Percentiles rank a stretch among this genome's conserved stretches.
These are phyloP conservation scores for Endoconidiophora polonica DNA, from an alignment of 2,329 filamentous ascomycete species.

Conservation along the genomic window DNA sequence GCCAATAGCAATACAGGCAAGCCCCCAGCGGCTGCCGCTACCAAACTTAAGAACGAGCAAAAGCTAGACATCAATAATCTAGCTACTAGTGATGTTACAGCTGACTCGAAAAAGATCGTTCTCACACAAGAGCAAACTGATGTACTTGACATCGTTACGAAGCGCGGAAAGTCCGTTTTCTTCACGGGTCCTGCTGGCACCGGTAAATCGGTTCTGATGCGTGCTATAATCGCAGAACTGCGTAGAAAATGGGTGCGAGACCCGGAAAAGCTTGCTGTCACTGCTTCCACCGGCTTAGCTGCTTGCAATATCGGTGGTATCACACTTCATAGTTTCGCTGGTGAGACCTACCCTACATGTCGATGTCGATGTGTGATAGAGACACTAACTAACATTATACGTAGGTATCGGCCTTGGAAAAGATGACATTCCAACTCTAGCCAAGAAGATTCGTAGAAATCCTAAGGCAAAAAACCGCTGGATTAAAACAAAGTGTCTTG, in stretches of 20 bases:
- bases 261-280: slow-evolving; percentile 75
- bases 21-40: background rate
- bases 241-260: slow-evolving; percentile 61
- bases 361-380: too few species aligned
- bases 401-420: slow-evolving; percentile 72
- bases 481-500: slow-evolving; percentile 70
- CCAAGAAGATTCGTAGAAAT: slow-evolving; percentile 84
- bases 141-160: slow-evolving; percentile 67
- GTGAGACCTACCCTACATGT: slow-evolving; percentile 21
- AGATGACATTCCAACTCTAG: slow-evolving; percentile 59
- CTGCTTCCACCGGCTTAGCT: slow-evolving; percentile 86
- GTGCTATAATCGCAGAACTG: slow-evolving; percentile 71
- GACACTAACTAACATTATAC: slow-evolving; percentile 9
- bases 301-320: slow-evolving; percentile 95
- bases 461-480: slow-evolving; percentile 76
- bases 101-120: slow-evolving; percentile 28
- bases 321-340: slow-evolving; percentile 88
- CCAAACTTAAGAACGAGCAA: background rate
- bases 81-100: background rate
- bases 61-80: background rate
- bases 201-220: slow-evolving; percentile 90
- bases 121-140: slow-evolving; percentile 76
- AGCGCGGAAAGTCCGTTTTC: slow-evolving; percentile 76
- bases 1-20: background rate
- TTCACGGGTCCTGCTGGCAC: slow-evolving; percentile 95